Conservation (phyloP, 2,329 filamentous ascomycete genomes). For the Chaetomium sp. region DNA sequence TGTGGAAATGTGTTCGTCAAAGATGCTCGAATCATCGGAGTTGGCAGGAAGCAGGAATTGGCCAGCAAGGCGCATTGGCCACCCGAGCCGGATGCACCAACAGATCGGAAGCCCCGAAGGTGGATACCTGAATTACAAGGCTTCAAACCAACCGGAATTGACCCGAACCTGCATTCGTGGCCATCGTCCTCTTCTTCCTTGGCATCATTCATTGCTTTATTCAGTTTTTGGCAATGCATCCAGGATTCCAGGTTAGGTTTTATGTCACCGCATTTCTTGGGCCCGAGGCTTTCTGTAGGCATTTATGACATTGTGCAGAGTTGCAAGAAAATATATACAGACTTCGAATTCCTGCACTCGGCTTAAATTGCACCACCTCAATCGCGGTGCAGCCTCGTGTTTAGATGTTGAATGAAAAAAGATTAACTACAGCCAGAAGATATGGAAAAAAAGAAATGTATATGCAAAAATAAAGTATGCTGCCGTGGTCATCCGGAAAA, state of each 20-base stretch:
- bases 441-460: not conserved
- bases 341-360: not conserved
- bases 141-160: not conserved
- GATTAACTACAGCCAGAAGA: not conserved
- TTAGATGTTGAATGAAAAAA: not conserved
- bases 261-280: not conserved
- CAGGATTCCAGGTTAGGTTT: too few species aligned
- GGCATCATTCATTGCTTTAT: too few species aligned
- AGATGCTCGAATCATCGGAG: slow-evolving; percentile 23
- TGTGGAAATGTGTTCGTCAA: slow-evolving; percentile 11
- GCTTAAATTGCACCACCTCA: not conserved
- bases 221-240: too few species aligned
- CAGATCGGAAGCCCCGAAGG: not conserved
- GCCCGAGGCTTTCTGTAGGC: not conserved
- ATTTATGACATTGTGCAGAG: not conserved
- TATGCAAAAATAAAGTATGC: slow-evolving; percentile 13
- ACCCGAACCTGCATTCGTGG: not conserved
- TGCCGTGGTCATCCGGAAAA: slow-evolving; percentile 15
- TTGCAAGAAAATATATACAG: slow-evolving; percentile 10
- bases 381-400: not conserved
- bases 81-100: slow-evolving; percentile 12
- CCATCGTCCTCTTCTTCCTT: not conserved
- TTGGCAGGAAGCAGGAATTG: slow-evolving; percentile 32
- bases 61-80: slow-evolving; percentile 30
- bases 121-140: slow-evolving; percentile 13